A percentile compares a stretch with the other conserved stretches of the same genome.
Conservation (phyloP, 176 grass and related monocot species). For the Carex pumila region DNA sequence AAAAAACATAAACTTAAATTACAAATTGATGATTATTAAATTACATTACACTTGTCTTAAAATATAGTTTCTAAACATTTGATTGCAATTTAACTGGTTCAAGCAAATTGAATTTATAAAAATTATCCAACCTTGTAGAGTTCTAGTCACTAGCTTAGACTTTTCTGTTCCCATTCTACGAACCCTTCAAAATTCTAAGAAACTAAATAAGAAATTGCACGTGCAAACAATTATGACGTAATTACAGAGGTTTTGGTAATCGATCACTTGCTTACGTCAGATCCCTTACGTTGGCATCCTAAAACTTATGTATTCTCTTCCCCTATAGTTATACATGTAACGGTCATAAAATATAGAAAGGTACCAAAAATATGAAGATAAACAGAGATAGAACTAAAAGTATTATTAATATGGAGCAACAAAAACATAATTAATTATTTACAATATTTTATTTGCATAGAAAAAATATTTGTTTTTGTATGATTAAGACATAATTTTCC, state of each 20-base stretch:
- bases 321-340: neutral
- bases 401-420: neutral
- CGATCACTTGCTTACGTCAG: neutral
- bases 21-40: no score
- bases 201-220: neutral
- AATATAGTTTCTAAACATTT: no score
- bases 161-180: neutral
- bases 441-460: no score
- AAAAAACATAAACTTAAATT: no score
- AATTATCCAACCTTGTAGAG: neutral
- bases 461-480: no score
- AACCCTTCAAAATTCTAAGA: neutral
- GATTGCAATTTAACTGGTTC: no score
- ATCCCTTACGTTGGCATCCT: neutral
- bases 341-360: neutral
- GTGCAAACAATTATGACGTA: neutral
- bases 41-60: no score
- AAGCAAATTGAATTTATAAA: neutral
- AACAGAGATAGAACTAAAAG: neutral
- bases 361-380: neutral
- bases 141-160: neutral
- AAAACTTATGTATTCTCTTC: neutral
- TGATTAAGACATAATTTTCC: no score
- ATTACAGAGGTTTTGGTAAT: neutral
- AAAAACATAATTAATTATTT: no score